Evolutionary conservation across 2,329 filamentous ascomycete genomes (phyloP).

Genomic region (Pseudogymnoascus sp.): DNA sequence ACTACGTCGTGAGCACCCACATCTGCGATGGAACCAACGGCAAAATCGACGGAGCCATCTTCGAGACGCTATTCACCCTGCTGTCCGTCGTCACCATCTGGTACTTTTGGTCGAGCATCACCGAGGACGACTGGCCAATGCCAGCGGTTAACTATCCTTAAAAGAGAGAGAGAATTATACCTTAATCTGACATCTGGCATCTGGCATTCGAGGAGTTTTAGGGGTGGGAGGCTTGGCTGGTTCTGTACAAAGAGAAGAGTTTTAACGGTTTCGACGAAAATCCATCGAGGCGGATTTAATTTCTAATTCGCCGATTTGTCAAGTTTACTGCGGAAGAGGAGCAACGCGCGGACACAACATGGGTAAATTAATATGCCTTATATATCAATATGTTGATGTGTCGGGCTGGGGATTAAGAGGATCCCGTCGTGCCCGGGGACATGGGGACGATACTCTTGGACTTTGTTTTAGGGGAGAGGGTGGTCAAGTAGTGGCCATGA

Average conservation of each 20-base stretch:
- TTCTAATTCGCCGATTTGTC: not conserved
- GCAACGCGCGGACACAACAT: conserved; percentile 1
- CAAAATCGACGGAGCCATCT: conserved; percentile 86
- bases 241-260: conserved; percentile 4
- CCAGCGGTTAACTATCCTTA: conserved; percentile 23
- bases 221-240: not conserved
- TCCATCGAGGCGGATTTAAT: not conserved
- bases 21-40: conserved; percentile 77
- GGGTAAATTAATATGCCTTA: conserved; percentile 2
- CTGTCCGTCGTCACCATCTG: conserved; percentile 75
- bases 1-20: conserved; percentile 85
- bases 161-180: conserved; percentile 30
- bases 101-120: conserved; percentile 98
- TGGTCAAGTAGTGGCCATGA: not conserved
- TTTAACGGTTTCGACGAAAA: conserved; percentile 1
- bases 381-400: conserved; percentile 6
- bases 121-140: conserved; percentile 93
- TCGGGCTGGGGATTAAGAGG: not conserved
- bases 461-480: not conserved
- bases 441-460: not conserved
- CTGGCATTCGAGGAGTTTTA: conserved; percentile 6
- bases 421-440: not conserved
- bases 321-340: not conserved
- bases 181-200: conserved; percentile 25
- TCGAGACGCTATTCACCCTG: conserved; percentile 88